A percentile compares a stretch with the other conserved stretches of the same genome.
These are phyloP conservation scores for Petrea volubilis DNA, from an alignment of 257 asterid species.

Conservation along the genomic window DNA sequence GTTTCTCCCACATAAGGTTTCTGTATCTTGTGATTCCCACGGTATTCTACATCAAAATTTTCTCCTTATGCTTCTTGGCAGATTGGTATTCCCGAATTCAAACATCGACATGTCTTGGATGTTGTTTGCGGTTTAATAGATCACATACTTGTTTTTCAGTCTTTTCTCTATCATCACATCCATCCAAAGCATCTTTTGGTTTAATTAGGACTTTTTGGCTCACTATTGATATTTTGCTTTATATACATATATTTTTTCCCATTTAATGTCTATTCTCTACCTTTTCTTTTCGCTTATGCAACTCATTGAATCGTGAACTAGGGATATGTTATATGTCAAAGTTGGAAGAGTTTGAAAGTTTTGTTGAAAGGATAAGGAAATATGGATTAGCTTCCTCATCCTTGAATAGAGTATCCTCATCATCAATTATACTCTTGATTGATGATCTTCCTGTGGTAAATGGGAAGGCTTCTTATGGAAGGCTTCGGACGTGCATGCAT, in stretches of 20 bases:
- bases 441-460: constrained; percentile 92
- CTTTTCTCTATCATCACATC: constrained; percentile 1
- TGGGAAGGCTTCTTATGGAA: constrained; percentile 64
- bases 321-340: constrained; percentile 81
- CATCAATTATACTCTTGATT: constrained; percentile 64
- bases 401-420: constrained; percentile 38
- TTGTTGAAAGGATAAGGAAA: constrained; percentile 82
- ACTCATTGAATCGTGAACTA: constrained; percentile 40
- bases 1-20: too few relatives aligned
- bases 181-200: background rate
- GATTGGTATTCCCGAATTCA: too few relatives aligned
- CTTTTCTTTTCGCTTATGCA: constrained; percentile 21
- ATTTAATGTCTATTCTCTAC: constrained; percentile 14
- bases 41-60: too few relatives aligned
- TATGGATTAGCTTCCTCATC: constrained; percentile 73
- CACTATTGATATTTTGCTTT: background rate
- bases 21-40: too few relatives aligned
- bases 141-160: background rate
- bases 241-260: constrained; percentile 4
- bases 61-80: too few relatives aligned
- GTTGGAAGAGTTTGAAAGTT: constrained; percentile 89
- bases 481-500: constrained; percentile 71
- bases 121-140: too few relatives aligned
- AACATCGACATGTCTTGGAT: too few relatives aligned
- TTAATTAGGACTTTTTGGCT: constrained; percentile 1